Evolutionary conservation across 2,329 filamentous ascomycete species (phyloP).

Genomic region (Biscogniauxia mediterranea): DNA sequence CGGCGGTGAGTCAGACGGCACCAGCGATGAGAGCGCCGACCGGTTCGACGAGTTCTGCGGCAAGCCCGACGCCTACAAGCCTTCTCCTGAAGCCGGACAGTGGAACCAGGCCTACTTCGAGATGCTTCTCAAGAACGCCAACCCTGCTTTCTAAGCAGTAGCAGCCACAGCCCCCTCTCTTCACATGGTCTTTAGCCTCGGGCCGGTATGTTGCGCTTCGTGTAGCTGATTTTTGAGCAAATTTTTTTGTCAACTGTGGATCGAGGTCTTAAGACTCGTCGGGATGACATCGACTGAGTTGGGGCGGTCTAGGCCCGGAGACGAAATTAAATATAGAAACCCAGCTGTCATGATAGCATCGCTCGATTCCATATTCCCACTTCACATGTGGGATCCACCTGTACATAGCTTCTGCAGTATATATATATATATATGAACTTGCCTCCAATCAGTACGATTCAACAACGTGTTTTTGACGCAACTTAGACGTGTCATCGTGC

Average conservation of each 20-base stretch:
- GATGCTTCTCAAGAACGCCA: constrained; percentile 55
- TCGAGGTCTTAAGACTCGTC: neutral
- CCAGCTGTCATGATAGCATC: neutral
- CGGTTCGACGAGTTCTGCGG: constrained; percentile 58
- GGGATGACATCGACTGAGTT: neutral
- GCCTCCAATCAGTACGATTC: neutral
- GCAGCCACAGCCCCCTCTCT: neutral
- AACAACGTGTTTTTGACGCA: neutral
- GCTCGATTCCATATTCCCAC: neutral
- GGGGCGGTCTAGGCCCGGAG: neutral
- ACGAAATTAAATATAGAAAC: neutral
- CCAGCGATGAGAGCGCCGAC: constrained; percentile 39
- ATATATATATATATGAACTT: neutral
- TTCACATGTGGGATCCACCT: neutral
- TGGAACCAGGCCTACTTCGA: constrained; percentile 67
- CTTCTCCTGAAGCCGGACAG: constrained; percentile 68
- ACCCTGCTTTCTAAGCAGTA: constrained; percentile 43
- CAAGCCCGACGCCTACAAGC: constrained; percentile 53
- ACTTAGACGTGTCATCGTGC: neutral
- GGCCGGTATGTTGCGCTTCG: neutral
- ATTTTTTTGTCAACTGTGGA: neutral
- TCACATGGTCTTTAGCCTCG: neutral
- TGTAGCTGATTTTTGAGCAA: neutral
- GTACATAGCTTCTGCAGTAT: neutral
- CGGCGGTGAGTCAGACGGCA: constrained; percentile 49